Conservation (phyloP, 306 rosid species). For the Acacia crassicarpa region DNA sequence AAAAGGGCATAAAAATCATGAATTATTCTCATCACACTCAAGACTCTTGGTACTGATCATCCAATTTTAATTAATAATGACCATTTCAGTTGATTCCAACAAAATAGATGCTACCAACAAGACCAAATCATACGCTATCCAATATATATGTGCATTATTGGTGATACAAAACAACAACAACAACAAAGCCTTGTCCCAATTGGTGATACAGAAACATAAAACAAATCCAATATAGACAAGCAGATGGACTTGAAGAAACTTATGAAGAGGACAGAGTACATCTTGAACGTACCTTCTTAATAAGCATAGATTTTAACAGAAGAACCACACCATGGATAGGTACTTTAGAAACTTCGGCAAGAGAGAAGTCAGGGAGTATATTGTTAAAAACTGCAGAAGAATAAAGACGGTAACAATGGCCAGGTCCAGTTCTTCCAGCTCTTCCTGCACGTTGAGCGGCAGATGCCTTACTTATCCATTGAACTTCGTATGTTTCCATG, state of each 20-base stretch:
- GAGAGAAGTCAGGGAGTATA: conserved; percentile 65
- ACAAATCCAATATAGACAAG: conserved; percentile 24
- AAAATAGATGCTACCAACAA: not conserved
- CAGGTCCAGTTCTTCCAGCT: conserved; percentile 96
- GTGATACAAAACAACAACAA: too few relatives aligned
- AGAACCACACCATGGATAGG: conserved; percentile 90
- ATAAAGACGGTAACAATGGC: conserved; percentile 87
- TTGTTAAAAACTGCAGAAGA: conserved; percentile 82
- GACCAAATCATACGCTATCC: not conserved
- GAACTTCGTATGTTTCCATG: conserved; percentile 73
- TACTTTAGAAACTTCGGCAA: conserved; percentile 77
- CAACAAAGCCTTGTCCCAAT: too few relatives aligned
- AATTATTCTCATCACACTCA: conserved; percentile 8
- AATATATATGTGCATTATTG: not conserved
- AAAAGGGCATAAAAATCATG: not conserved
- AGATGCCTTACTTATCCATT: conserved; percentile 97
- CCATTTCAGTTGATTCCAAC: not conserved
- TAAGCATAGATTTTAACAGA: conserved; percentile 82
- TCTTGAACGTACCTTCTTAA: conserved; percentile 56
- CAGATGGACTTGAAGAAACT: conserved; percentile 23
- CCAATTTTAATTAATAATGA: not conserved
- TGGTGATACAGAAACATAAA: not conserved
- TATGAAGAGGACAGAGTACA: conserved; percentile 5
- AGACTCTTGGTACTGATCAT: not conserved
- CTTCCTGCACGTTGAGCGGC: conserved; percentile 90